Base-by-base conservation (phyloP, 2,329 filamentous ascomycete genomes). In the Moelleriella libera region DNA sequence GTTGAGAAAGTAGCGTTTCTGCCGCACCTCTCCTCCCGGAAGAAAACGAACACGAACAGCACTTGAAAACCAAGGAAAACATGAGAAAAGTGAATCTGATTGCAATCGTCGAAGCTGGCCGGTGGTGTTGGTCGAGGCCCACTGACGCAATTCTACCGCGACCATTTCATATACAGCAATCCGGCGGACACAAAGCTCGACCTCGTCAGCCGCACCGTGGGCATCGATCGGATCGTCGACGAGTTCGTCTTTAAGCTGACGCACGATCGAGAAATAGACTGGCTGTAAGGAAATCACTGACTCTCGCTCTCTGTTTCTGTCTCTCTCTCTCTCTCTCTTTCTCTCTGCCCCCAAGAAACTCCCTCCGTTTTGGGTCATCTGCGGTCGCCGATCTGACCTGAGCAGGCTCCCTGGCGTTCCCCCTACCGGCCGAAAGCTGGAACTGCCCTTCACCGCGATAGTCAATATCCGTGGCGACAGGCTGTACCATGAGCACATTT, bases 101-200 rank as follows among this genome's bases (percentile, higher is more conserved):
- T 12, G 34, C 34, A 39, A 39, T 12, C 8, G 8, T 39, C 34
- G 12, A 8, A 72, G 67, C 58, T 80, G 51, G 82, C 80, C 0
- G 85, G 85, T 2, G 85, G 85, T 1, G 72, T 88, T 34, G 85
- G 85, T 0, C 73, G 84, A 14, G 64, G 67, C 2, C 64, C 66
- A 1, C 65, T 89, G 7, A 78, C 80, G 1, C 64, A 68, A 5
- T 90, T 89, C 56, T 89, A 89, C 62, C 70, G 72, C 0, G 59
- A 86, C 51, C 77, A 88, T 56, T 89, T 90, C 64, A 81, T 89
- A 55, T 85, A 82, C 58, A 78, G 70, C 49, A 90, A 89, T 52
- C 77, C 85, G 0, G 69, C 68, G 0, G 83, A 88, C 52, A 80
- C 81, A 0, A 66, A 68, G 4, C 66, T 89, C 2, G 79, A 87